These are phyloP conservation scores for Samsoniella hepiali DNA, from an alignment of 2,329 filamentous ascomycete species.

Conservation along the genomic window DNA sequence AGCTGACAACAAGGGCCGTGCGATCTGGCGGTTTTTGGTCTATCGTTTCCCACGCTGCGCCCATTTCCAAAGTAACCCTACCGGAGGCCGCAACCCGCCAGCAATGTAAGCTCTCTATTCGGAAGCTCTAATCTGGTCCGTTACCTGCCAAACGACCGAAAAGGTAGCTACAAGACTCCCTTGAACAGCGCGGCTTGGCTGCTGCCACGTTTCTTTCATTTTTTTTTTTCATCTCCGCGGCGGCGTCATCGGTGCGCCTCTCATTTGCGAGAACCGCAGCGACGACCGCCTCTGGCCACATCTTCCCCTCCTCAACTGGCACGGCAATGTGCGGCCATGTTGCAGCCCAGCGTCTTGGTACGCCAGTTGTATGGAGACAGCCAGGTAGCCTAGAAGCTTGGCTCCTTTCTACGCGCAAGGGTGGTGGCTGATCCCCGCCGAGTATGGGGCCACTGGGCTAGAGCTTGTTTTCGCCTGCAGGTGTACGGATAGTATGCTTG, in stretches of 20 bases:
- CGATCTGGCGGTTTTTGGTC: conserved; percentile 3
- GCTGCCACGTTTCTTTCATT: neutral
- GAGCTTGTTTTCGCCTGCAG: neutral
- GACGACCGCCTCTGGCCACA: neutral
- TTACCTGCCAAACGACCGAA: neutral
- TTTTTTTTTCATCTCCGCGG: neutral
- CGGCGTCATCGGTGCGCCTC: neutral
- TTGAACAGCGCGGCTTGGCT: too few relatives aligned
- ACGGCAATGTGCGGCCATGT: neutral
- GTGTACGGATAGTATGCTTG: neutral
- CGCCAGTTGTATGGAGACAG: neutral
- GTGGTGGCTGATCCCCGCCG: neutral
- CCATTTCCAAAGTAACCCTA: conserved; percentile 12
- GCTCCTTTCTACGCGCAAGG: neutral
- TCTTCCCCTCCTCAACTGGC: neutral
- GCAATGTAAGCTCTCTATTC: conserved; percentile 2
- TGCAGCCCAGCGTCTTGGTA: conserved; percentile 3
- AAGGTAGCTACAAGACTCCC: neutral
- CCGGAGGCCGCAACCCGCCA: neutral
- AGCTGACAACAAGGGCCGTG: conserved; percentile 16
- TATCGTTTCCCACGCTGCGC: neutral
- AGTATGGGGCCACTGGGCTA: neutral
- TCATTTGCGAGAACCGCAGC: conserved; percentile 17
- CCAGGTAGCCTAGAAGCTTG: conserved; percentile 3
- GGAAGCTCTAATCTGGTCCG: neutral